Evolutionary conservation across 2,329 filamentous ascomycete species (phyloP), one percentile per base, ranked within the genome.

Genomic region (Metarhizium anisopliae): DNA sequence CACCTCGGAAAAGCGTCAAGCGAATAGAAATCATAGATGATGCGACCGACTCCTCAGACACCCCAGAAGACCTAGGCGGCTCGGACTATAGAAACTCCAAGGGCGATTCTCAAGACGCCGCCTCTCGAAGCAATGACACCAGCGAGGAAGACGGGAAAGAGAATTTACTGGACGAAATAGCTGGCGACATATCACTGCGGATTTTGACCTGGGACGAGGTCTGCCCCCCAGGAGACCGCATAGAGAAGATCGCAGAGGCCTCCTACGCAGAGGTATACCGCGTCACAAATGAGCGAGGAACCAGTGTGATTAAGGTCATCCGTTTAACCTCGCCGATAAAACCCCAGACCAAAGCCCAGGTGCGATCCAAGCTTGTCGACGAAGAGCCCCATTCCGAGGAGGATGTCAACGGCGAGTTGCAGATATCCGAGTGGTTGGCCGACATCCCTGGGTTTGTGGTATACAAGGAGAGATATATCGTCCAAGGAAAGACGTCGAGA

Each of bases 201-300:
- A 62, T 75, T 5, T 67, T 84, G 45, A 72, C 74, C 1, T 86
- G 83, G 83, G 68, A 74, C 35, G 81, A 85, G 53, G 73, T 86
- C 35, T 82, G 82, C 51, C 77, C 78, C 0, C 68, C 73, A 0
- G 75, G 73, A 16, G 77, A 80, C 62, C 67, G 68, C 40, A 81
- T 86, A 51, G 74, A 76, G 47, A 86, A 86, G 68, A 86, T 86
- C 52, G 83, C 83, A 10, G 83, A 86, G 64, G 83, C 83, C 5
- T 86, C 83, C 2, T 86, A 81, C 61, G 82, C 83, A 6, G 83
- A 86, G 64, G 82, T 86, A 10, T 86, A 85, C 61, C 80, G 82
- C 10, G 75, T 86, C 60, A 79, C 73, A 50, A 85, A 84, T 63
- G 72, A 75, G 49, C 72, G 76, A 16, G 82, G 82, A 8, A 83